phyloP scores from a whole-genome alignment of 2,329 filamentous ascomycete species.

The Colletotrichum scovillei region DNA sequence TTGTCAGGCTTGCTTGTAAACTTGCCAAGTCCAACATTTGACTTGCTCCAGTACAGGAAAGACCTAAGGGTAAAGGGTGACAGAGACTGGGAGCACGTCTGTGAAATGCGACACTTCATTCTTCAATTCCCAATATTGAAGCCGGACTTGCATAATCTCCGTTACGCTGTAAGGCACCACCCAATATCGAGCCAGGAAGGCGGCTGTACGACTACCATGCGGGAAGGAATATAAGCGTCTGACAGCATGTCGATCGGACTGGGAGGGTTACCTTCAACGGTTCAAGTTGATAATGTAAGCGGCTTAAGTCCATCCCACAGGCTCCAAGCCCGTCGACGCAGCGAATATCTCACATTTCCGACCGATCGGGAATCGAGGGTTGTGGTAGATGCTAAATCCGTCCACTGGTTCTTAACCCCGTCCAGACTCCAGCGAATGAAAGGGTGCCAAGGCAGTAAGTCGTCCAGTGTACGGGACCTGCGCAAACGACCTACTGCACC shows the following conservation, averaged over 20 bases:
- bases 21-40: not conserved
- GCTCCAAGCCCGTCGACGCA: not conserved
- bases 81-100: too few relatives aligned
- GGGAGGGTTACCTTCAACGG: not conserved
- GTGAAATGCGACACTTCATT: too few relatives aligned
- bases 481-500: not conserved
- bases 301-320: constrained; percentile 1
- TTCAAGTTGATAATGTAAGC: not conserved
- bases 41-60: not conserved
- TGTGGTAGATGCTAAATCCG: constrained; percentile 20
- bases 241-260: not conserved
- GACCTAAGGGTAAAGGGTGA: too few relatives aligned
- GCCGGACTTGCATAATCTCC: not conserved
- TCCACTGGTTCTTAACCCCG: not conserved
- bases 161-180: too few relatives aligned
- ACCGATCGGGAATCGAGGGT: constrained; percentile 25
- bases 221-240: not conserved
- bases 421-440: not conserved
- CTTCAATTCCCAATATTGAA: not conserved
- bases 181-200: too few relatives aligned
- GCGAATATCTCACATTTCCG: constrained; percentile 7
- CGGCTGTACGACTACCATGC: too few relatives aligned
- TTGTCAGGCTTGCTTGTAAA: not conserved
- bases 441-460: too few relatives aligned
- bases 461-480: not conserved